phyloP scores from a whole-genome alignment of 768 basidiomycete species.

The Russula olivacea region DNA sequence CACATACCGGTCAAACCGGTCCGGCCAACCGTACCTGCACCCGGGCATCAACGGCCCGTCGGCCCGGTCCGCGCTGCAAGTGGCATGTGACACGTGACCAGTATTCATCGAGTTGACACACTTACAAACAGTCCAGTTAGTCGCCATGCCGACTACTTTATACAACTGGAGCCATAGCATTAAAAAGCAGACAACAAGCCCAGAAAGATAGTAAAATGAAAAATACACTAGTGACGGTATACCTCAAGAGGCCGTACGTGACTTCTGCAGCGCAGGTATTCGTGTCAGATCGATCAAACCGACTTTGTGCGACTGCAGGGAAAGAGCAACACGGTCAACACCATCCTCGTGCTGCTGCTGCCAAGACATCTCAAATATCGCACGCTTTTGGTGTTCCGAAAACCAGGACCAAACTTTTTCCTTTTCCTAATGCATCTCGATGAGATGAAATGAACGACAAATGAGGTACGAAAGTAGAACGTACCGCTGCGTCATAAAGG shows the following conservation, averaged over 20 bases:
- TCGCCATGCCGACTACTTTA: no score
- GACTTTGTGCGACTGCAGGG: constrained; percentile 62
- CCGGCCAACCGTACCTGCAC: no score
- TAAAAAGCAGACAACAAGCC: not conserved
- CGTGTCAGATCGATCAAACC: constrained; percentile 58
- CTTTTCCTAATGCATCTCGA: constrained; percentile 3
- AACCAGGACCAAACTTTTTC: constrained; percentile 26
- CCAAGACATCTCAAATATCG: constrained; percentile 26
- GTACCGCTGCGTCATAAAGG: constrained; percentile 63
- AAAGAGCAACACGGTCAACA: constrained; percentile 57
- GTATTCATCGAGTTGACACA: no score
- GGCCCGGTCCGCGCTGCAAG: no score
- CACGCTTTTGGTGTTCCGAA: constrained; percentile 20
- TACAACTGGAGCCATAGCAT: not conserved
- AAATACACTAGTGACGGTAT: not conserved
- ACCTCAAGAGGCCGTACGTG: constrained; percentile 1
- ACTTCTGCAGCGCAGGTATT: constrained; percentile 34
- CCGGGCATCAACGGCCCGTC: no score
- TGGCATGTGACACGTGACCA: no score
- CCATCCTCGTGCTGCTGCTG: constrained; percentile 29
- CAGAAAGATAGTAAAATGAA: no score
- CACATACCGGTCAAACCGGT: no score
- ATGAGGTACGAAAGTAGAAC: constrained; percentile 21
- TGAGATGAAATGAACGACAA: not conserved
- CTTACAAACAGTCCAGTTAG: no score